Percentiles rank a stretch among this genome's conserved stretches.
These are phyloP conservation scores for Daldinia loculata DNA, from an alignment of 495 filamentous ascomycete genomes.

Conservation along the genomic window DNA sequence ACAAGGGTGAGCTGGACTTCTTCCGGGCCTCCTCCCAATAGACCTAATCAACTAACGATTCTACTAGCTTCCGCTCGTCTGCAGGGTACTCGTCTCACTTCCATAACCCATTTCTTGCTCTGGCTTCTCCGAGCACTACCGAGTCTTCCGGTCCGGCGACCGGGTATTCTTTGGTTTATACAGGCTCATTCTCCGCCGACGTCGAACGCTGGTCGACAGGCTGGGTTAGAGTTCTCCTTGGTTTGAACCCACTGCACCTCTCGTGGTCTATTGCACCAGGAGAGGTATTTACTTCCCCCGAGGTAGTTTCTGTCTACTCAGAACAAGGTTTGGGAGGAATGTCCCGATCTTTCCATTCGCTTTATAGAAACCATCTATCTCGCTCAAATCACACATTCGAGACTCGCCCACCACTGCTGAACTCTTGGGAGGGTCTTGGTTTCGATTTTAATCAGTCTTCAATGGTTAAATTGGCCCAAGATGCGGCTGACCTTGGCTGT, in stretches of 20 bases:
- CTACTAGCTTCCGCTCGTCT: constrained; percentile 56
- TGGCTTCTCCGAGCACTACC: constrained; percentile 60
- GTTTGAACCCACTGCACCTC: constrained; percentile 61
- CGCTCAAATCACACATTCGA: constrained; percentile 59
- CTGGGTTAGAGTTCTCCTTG: constrained; percentile 59
- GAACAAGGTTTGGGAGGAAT: constrained; percentile 62
- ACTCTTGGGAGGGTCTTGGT: constrained; percentile 66
- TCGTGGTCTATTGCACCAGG: constrained; percentile 57
- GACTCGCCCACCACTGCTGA: constrained; percentile 60
- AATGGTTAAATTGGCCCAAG: constrained; percentile 57
- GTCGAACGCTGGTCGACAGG: constrained; percentile 65
- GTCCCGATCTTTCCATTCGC: constrained; percentile 61
- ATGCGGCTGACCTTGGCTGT: constrained; percentile 60
- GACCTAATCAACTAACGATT: constrained; percentile 41
- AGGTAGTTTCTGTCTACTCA: constrained; percentile 63
- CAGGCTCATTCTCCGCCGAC: constrained; percentile 59
- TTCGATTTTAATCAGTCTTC: constrained; percentile 59
- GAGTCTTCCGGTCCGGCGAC: constrained; percentile 62
- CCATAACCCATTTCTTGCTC: constrained; percentile 63
- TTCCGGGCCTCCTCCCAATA: constrained; percentile 41
- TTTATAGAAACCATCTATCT: constrained; percentile 65
- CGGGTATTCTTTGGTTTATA: constrained; percentile 65
- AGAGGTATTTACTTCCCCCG: constrained; percentile 60
- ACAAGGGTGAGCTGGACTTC: constrained; percentile 35
- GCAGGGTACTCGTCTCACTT: constrained; percentile 64